Conservation (phyloP, 768 basidiomycete genomes). For the Cubamyces sp. region DNA sequence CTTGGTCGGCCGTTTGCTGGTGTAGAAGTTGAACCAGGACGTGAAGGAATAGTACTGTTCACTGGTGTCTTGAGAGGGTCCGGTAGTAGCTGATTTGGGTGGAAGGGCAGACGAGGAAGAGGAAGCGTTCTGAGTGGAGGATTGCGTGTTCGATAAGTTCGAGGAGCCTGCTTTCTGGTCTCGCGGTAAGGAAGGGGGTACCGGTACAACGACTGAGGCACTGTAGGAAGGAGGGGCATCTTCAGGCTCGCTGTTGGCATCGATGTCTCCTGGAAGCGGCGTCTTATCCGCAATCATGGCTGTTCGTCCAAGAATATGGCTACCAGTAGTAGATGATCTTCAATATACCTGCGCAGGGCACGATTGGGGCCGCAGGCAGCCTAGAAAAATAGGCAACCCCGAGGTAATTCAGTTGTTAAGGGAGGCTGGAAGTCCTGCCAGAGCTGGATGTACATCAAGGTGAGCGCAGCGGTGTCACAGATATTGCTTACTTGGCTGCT, state of each 20-base stretch:
- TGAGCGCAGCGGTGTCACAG: too few species aligned
- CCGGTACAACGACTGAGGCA: conserved; percentile 8
- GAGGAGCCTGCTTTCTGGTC: conserved; percentile 10
- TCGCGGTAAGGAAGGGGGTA: conserved; percentile 5
- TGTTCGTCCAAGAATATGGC: neutral
- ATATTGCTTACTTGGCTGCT: too few species aligned
- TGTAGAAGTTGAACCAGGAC: conserved; percentile 26
- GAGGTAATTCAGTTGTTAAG: too few species aligned
- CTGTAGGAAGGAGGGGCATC: conserved; percentile 36
- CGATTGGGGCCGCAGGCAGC: too few species aligned
- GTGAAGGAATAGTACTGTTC: neutral
- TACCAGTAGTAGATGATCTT: too few species aligned
- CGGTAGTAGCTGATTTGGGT: neutral
- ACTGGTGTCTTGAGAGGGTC: neutral
- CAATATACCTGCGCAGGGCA: too few species aligned
- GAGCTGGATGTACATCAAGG: too few species aligned
- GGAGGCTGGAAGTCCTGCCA: too few species aligned
- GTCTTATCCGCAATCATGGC: conserved; percentile 33
- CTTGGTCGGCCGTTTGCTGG: conserved; percentile 15
- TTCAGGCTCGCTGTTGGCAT: conserved; percentile 21
- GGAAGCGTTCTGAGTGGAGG: neutral
- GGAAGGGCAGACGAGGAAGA: neutral
- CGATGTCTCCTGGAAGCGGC: conserved; percentile 27
- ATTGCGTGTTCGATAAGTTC: neutral
- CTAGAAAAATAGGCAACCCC: too few species aligned